Percentiles rank a stretch among this genome's conserved stretches.
Conservation (phyloP, 768 basidiomycete genomes). For the Lentinula sp. region DNA sequence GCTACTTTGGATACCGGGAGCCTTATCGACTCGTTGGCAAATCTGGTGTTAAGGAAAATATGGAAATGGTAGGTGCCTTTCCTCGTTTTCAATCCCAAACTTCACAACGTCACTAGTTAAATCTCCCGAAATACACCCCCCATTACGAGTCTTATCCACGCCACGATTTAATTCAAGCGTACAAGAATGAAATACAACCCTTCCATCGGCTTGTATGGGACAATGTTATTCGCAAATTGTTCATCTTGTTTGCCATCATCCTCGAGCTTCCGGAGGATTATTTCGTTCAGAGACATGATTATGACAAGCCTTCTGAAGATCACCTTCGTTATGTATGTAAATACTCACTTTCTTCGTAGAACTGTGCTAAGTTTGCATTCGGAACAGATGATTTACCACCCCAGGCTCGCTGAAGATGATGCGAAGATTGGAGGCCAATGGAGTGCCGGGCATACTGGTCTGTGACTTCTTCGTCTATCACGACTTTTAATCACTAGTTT, state of each 20-base stretch:
- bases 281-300: slow-evolving; percentile 33
- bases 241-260: slow-evolving; percentile 30
- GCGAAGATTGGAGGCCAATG: slow-evolving; percentile 34
- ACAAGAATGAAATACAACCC: slow-evolving; percentile 21
- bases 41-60: slow-evolving; percentile 28
- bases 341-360: background rate
- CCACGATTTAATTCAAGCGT: slow-evolving; percentile 19
- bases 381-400: slow-evolving; percentile 27
- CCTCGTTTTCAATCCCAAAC: too few relatives aligned
- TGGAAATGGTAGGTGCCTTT: slow-evolving; percentile 20
- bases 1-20: slow-evolving; percentile 30
- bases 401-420: slow-evolving; percentile 33
- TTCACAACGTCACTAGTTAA: slow-evolving; percentile 13
- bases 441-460: slow-evolving; percentile 41
- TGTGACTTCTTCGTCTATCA: background rate
- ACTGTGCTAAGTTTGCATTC: background rate
- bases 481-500: background rate
- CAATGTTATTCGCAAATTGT: slow-evolving; percentile 22
- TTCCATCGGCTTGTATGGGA: slow-evolving; percentile 25
- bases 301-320: slow-evolving; percentile 24
- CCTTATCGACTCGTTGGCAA: slow-evolving; percentile 25
- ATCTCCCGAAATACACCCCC: slow-evolving; percentile 28
- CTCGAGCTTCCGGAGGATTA: slow-evolving; percentile 43
- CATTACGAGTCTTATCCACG: slow-evolving; percentile 12
- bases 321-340: slow-evolving; percentile 24